These are phyloP conservation scores for Plicaturopsis crispa DNA, from an alignment of 768 basidiomycete genomes.

Conservation along the genomic window DNA sequence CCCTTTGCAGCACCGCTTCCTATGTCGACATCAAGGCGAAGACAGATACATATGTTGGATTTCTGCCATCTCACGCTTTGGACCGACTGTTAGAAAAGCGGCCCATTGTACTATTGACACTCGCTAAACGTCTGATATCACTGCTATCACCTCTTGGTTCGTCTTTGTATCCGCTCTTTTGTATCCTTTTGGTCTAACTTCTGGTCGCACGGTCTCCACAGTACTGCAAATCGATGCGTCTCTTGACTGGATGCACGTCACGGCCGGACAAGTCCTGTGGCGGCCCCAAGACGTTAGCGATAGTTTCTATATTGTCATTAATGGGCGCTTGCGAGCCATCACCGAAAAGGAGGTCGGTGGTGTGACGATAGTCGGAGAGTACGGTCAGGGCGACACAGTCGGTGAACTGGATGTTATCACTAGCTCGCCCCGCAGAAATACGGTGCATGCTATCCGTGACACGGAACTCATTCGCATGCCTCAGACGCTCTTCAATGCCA, in stretches of 20 bases:
- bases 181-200: background rate
- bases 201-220: conserved; percentile 18
- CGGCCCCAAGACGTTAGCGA: conserved; percentile 85
- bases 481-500: conserved; percentile 94
- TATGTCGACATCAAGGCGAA: conserved; percentile 97
- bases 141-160: conserved; percentile 86
- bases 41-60: conserved; percentile 98
- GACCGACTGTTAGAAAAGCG: conserved; percentile 88
- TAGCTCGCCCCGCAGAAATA: conserved; percentile 76
- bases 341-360: conserved; percentile 70
- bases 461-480: conserved; percentile 97
- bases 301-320: conserved; percentile 97
- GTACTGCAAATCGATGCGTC: conserved; percentile 96
- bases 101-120: conserved; percentile 90
- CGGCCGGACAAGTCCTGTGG: conserved; percentile 93
- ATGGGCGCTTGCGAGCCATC: conserved; percentile 90
- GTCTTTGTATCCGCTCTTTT: conserved; percentile 10
- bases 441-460: conserved; percentile 96
- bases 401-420: conserved; percentile 98
- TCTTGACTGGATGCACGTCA: conserved; percentile 97
- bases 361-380: conserved; percentile 83
- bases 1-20: conserved; percentile 84
- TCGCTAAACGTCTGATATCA: conserved; percentile 95
- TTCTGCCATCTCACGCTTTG: conserved; percentile 80
- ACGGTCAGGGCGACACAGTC: conserved; percentile 95